Conservation (phyloP, 352 stramenopile species). For the Phytophthora idaei region DNA sequence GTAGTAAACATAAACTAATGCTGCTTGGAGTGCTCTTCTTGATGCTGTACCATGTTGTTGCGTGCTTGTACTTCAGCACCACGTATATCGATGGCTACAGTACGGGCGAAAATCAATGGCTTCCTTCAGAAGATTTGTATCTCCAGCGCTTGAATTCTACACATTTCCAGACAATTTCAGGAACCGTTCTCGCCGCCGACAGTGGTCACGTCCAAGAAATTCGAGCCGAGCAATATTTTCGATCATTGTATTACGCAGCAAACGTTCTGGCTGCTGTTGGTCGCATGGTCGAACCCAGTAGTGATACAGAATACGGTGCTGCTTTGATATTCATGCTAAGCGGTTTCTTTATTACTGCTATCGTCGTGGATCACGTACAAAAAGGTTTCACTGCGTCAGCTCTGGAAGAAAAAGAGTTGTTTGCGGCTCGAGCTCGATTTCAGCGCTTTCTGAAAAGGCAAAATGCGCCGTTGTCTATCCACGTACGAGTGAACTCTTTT, state of each 20-base stretch:
- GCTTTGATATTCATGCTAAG: constrained; percentile 73
- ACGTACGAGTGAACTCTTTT: constrained; percentile 68
- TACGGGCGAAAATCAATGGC: constrained; percentile 44
- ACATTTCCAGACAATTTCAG: constrained; percentile 37
- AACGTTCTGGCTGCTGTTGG: constrained; percentile 57
- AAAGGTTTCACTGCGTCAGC: constrained; percentile 70
- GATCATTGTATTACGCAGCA: constrained; percentile 61
- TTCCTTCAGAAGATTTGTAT: constrained; percentile 52
- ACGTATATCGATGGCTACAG: constrained; percentile 56
- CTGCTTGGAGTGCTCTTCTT: constrained; percentile 47
- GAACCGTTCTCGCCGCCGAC: constrained; percentile 20
- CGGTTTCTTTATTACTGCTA: constrained; percentile 66
- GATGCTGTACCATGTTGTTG: constrained; percentile 61
- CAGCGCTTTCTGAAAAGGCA: constrained; percentile 71
- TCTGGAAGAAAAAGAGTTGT: constrained; percentile 75
- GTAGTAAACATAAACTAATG: constrained; percentile 45
- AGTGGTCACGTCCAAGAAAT: constrained; percentile 37
- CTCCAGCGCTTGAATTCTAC: constrained; percentile 43
- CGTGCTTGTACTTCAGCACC: constrained; percentile 57
- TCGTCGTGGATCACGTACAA: constrained; percentile 75
- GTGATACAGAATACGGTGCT: constrained; percentile 49
- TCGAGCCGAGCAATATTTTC: constrained; percentile 56
- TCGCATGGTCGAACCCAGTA: constrained; percentile 52
- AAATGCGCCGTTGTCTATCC: constrained; percentile 53
- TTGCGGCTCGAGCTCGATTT: constrained; percentile 56